These are phyloP conservation scores for Phialophora macrospora DNA, from an alignment of 2,329 filamentous ascomycete species.

Conservation along the genomic window DNA sequence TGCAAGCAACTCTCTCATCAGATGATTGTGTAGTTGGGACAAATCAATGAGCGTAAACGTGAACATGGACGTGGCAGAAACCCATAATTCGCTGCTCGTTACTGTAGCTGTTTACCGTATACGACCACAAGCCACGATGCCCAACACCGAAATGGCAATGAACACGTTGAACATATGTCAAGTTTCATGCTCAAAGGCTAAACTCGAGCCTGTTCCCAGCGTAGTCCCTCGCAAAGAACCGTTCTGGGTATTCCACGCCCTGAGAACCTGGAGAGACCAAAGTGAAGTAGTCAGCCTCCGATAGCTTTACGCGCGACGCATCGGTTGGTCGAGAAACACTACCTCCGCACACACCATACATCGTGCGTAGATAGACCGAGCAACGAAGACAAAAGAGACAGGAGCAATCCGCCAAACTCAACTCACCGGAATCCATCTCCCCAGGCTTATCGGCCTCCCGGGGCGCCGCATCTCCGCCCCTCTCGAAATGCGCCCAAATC, in stretches of 20 bases:
- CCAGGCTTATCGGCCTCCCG: constrained; percentile 62
- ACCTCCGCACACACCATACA: background rate
- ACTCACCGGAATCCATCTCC: constrained; percentile 49
- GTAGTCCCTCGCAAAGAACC: constrained; percentile 67
- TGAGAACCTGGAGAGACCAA: constrained; percentile 48
- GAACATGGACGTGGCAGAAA: background rate
- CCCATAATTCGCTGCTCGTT: background rate
- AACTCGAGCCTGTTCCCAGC: constrained; percentile 62
- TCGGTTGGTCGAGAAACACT: background rate
- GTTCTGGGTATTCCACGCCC: constrained; percentile 63
- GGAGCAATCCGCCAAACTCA: background rate
- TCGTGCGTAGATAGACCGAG: background rate
- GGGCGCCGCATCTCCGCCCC: constrained; percentile 58
- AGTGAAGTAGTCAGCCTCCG: background rate
- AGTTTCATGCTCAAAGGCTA: constrained; percentile 47
- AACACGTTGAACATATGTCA: background rate
- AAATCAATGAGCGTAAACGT: background rate
- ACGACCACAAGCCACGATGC: background rate
- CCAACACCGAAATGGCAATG: background rate
- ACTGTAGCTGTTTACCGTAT: background rate
- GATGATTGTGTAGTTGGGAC: too few species aligned
- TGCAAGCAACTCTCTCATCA: too few species aligned
- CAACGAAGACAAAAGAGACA: background rate
- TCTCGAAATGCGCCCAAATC: constrained; percentile 59
- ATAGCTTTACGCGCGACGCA: background rate